These are phyloP conservation scores for Shiraia sp. DNA, from an alignment of 2,329 filamentous ascomycete species.

Conservation along the genomic window DNA sequence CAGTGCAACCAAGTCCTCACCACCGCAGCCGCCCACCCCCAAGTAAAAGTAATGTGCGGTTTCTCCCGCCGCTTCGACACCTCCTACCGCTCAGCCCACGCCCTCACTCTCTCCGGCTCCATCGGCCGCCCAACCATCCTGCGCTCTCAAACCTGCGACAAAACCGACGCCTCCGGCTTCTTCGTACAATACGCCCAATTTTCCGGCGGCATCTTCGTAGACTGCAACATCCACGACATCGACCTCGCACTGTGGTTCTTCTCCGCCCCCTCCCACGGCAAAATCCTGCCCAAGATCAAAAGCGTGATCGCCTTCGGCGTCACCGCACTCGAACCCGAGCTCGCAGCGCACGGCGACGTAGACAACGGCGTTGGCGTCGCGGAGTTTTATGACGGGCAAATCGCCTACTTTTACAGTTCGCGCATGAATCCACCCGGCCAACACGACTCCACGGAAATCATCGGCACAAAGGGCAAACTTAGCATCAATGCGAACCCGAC, in stretches of 20 bases:
- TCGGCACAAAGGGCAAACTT: conserved; percentile 68
- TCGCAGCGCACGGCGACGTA: conserved; percentile 61
- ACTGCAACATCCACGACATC: conserved; percentile 73
- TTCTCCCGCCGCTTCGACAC: conserved; percentile 69
- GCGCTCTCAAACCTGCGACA: conserved; percentile 69
- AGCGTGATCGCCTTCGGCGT: conserved; percentile 61
- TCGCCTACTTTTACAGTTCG: conserved; percentile 66
- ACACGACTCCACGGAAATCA: conserved; percentile 69
- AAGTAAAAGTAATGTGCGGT: conserved; percentile 69
- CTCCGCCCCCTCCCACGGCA: conserved; percentile 20
- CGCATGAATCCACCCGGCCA: conserved; percentile 72
- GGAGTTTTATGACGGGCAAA: conserved; percentile 66
- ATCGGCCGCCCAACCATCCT: conserved; percentile 66
- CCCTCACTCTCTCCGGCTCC: conserved; percentile 55
- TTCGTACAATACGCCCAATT: conserved; percentile 70
- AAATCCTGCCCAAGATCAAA: conserved; percentile 53
- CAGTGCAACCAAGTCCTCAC: conserved; percentile 65
- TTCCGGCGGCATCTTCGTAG: conserved; percentile 71
- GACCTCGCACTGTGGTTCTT: conserved; percentile 69
- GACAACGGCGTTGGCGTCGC: conserved; percentile 68
- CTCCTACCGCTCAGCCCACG: conserved; percentile 64
- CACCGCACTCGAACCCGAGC: conserved; percentile 62
- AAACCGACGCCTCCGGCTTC: conserved; percentile 66
- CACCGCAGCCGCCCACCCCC: conserved; percentile 58
- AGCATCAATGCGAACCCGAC: conserved; percentile 63